These are phyloP conservation scores for Talaromyces sp. DNA, from an alignment of 2,329 filamentous ascomycete genomes.

Conservation along the genomic window DNA sequence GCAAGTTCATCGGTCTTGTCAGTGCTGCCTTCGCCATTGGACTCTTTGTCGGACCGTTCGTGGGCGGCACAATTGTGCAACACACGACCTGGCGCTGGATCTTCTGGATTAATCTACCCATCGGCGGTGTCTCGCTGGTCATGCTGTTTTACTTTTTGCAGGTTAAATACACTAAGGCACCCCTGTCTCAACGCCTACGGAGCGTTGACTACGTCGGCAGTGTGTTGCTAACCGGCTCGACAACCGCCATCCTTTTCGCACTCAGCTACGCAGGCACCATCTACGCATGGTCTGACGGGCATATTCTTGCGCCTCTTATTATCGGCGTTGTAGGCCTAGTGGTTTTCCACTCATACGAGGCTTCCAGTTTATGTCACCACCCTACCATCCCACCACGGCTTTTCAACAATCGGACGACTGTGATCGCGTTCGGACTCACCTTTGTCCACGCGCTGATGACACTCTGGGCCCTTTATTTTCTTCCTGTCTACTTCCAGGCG, in stretches of 20 bases:
- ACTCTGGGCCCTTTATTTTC: conserved; percentile 37
- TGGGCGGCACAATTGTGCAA: conserved; percentile 25
- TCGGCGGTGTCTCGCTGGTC: not conserved
- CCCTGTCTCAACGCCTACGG: too few species aligned
- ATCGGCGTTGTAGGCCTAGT: too few species aligned
- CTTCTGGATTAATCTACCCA: conserved; percentile 28
- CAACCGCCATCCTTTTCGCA: too few species aligned
- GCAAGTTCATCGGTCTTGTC: conserved; percentile 24
- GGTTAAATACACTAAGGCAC: too few species aligned
- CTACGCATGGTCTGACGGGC: too few species aligned
- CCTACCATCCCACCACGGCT: conserved; percentile 40
- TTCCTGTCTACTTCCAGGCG: conserved; percentile 45
- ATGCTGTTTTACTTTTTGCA: not conserved
- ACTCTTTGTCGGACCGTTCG: conserved; percentile 43
- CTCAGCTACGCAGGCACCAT: too few species aligned
- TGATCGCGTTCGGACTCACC: conserved; percentile 27
- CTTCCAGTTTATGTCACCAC: conserved; percentile 18
- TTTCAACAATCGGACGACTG: conserved; percentile 40
- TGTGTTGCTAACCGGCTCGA: too few species aligned
- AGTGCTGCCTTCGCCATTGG: conserved; percentile 30
- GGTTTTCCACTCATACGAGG: conserved; percentile 16
- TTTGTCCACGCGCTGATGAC: conserved; percentile 36
- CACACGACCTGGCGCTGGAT: conserved; percentile 27
- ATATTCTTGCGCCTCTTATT: too few species aligned
- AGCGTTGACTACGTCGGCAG: too few species aligned